These are phyloP conservation scores for Fomitiporia mediterranea DNA, from an alignment of 1,284 basidiomycete genomes.

Conservation along the genomic window DNA sequence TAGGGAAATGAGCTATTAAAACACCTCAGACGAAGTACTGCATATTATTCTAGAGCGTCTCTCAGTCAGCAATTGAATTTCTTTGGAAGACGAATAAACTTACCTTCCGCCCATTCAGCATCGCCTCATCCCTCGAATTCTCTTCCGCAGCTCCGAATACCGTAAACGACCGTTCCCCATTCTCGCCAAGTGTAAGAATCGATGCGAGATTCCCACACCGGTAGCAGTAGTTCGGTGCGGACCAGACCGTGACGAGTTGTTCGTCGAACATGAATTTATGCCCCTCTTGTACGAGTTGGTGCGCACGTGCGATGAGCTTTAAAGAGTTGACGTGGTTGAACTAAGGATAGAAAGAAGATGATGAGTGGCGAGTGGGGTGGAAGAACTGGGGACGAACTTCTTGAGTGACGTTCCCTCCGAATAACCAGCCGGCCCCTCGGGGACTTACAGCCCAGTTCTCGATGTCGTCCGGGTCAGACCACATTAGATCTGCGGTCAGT, in stretches of 20 bases:
- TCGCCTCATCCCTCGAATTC: conserved; percentile 76
- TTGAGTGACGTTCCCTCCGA: conserved; percentile 80
- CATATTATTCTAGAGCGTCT: conserved; percentile 43
- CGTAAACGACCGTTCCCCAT: conserved; percentile 64
- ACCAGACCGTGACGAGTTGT: conserved; percentile 95
- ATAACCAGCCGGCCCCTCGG: conserved; percentile 94
- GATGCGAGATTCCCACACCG: conserved; percentile 78
- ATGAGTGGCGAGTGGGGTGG: neutral
- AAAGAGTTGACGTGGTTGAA: conserved; percentile 92
- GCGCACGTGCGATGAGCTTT: conserved; percentile 83
- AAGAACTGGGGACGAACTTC: conserved; percentile 51
- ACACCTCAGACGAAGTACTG: conserved; percentile 60
- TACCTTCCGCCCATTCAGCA: conserved; percentile 49
- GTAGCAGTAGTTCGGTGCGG: conserved; percentile 95
- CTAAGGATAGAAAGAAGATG: conserved; percentile 34
- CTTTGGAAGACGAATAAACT: conserved; percentile 42
- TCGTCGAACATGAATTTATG: conserved; percentile 98
- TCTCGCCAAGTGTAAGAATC: conserved; percentile 66
- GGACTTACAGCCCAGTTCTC: conserved; percentile 96
- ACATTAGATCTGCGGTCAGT: conserved; percentile 97
- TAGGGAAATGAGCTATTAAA: too few relatives aligned
- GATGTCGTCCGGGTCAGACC: conserved; percentile 96
- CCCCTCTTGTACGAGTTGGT: conserved; percentile 95
- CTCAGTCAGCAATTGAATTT: conserved; percentile 12
- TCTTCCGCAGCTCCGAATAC: conserved; percentile 83